Evolutionary conservation across 2,329 filamentous ascomycete species (phyloP).

Genomic region (Cryphonectria nitschkei): DNA sequence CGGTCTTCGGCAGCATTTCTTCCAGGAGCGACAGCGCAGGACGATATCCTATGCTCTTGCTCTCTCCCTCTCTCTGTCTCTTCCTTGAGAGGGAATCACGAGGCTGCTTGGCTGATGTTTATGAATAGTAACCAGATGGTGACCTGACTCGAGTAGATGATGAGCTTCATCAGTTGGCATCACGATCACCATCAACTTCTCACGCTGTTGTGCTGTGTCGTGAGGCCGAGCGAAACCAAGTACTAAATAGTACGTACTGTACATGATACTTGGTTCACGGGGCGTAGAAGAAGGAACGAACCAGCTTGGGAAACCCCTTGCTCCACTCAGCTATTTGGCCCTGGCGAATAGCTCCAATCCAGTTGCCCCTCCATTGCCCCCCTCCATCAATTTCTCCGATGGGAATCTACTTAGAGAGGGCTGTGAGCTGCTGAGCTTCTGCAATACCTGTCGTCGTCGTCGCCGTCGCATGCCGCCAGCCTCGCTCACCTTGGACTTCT

Average conservation of each 20-base stretch:
- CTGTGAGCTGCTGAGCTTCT: neutral
- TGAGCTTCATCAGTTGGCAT: neutral
- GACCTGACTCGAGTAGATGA: too few relatives aligned
- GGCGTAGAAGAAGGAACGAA: neutral
- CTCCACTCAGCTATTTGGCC: conserved; percentile 1
- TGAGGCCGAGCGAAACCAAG: neutral
- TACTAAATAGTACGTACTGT: too few relatives aligned
- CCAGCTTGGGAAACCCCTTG: neutral
- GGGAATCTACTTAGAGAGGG: conserved; percentile 2
- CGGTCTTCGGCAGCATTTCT: conserved; percentile 25
- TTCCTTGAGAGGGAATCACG: neutral
- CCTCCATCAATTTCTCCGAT: conserved; percentile 28
- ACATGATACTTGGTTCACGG: neutral
- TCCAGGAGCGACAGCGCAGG: neutral
- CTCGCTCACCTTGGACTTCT: neutral
- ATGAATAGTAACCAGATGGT: neutral
- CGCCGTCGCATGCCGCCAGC: neutral
- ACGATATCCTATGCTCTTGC: neutral
- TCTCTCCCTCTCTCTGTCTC: neutral
- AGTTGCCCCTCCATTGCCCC: conserved; percentile 6
- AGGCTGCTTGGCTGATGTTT: neutral
- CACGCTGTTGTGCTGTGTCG: too few relatives aligned
- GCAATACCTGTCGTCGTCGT: neutral
- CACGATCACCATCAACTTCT: neutral
- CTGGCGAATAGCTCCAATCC: conserved; percentile 20